Percentiles rank a stretch among this genome's conserved stretches.
These are phyloP conservation scores for Pestalotiopsis sp. DNA, from an alignment of 2,329 filamentous ascomycete genomes.

Conservation along the genomic window DNA sequence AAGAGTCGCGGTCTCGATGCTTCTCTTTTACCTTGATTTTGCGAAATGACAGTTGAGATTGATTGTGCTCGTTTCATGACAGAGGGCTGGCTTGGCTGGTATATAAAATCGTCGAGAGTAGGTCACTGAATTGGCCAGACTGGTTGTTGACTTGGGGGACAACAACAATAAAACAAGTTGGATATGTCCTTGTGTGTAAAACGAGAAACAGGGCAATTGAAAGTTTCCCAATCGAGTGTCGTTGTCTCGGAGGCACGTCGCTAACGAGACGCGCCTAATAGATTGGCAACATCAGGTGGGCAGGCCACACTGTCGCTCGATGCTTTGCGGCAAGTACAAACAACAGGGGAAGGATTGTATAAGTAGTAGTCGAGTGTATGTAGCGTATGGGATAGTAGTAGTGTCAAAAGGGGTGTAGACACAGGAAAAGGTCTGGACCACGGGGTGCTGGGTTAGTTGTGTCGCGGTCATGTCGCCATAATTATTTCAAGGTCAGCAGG, in stretches of 20 bases:
- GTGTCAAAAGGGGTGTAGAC: not conserved
- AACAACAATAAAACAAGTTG: not conserved
- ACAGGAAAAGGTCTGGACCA: not conserved
- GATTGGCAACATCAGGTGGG: constrained; percentile 9
- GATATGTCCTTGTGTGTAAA: not conserved
- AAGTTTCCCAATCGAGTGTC: not conserved
- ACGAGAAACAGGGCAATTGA: not conserved
- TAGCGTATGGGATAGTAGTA: not conserved
- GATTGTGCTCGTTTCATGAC: too few relatives aligned
- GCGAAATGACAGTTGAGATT: too few relatives aligned
- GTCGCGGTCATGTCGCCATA: not conserved
- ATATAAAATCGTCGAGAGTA: too few relatives aligned
- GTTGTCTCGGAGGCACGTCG: constrained; percentile 1
- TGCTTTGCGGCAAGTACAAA: not conserved
- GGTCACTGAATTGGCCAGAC: too few relatives aligned
- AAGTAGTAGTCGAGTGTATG: not conserved
- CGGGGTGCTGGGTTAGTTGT: not conserved
- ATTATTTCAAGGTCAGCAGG: constrained; percentile 5
- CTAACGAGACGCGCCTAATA: constrained; percentile 8
- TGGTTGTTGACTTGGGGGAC: not conserved
- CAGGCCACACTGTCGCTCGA: not conserved
- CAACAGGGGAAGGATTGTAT: not conserved
- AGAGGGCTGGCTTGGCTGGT: too few relatives aligned
- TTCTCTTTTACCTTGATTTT: not conserved
- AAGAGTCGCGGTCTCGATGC: not conserved